Evolutionary conservation across 1,284 basidiomycete genomes (phyloP).

Genomic region (Ganoderma boninense): DNA sequence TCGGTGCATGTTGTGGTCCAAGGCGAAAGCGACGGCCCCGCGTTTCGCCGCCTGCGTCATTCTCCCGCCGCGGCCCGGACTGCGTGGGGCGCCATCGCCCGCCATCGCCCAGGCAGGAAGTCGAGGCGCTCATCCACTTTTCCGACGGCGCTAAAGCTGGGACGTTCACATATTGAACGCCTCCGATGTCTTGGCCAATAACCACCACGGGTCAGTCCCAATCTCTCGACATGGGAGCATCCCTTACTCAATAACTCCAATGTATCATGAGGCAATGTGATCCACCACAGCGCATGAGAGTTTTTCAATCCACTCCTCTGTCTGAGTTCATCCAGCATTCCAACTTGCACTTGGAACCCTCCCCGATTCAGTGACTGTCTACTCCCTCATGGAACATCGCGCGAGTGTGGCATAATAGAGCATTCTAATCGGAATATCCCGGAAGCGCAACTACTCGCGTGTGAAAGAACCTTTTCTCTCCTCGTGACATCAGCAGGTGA

Average conservation of each 20-base stretch:
- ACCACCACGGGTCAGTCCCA: not conserved
- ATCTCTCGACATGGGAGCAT: too few species aligned
- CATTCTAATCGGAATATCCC: not conserved
- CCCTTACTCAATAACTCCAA: too few species aligned
- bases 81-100: not conserved
- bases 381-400: too few species aligned
- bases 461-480: not conserved
- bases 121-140: not conserved
- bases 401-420: not conserved
- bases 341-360: too few species aligned
- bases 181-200: not conserved
- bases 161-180: not conserved
- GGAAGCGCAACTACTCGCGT: not conserved
- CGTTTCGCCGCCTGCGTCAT: constrained; percentile 3
- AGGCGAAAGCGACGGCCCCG: not conserved
- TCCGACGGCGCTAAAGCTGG: not conserved
- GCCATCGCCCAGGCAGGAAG: not conserved
- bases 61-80: not conserved
- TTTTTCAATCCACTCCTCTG: too few species aligned
- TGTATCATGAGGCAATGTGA: too few species aligned
- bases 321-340: too few species aligned
- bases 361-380: not conserved
- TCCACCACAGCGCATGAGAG: too few species aligned
- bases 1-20: not conserved
- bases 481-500: constrained; percentile 26